Evolutionary conservation across 345 rosid genomes (phyloP), one percentile per base, ranked within the genome.

Genomic region (Eucalyptus erythrocorys): DNA sequence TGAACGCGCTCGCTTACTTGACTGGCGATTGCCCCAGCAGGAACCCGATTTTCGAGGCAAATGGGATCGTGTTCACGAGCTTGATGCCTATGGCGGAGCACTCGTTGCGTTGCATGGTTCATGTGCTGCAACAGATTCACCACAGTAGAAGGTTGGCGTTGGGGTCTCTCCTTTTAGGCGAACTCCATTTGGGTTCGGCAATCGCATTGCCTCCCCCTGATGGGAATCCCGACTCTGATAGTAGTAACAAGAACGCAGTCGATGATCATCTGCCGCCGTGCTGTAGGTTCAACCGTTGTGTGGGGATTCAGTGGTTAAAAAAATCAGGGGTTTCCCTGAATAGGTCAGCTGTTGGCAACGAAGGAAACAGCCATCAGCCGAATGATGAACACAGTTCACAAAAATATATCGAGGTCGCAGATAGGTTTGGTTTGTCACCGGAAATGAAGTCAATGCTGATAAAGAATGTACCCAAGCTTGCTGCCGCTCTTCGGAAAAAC

Each of bases 81-180:
- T 93, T 96, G 91, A 93, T 94, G 91, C 97, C 95, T 55, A 89
- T 97, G 90, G 96, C 92, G 85, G 98, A 96, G 93, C 94, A 95
- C 89, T 96, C 98, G 0, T 96, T 97, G 87, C 95, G 96, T 4
- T 96, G 94, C 80, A 94, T 96, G 99, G 91, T 97, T 86, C 97
- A 96, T 93, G 92, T 97, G 95, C 89, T 97, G 96, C 98, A 95
- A 87, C 96, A 97, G 91, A 94, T 95, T 85, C 94, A 93, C 88
- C 97, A 96, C 93, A 96, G 95, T 89, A 95, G 94, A 94, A 98
- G 98, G 84, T 98, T 96, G 93, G 99, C 99, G 15, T 94, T 97
- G 99, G 96, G 98, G 99, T 96, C 98, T 92, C 95, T 96, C 92
- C 90, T 97, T 47, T 93, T 95, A 96, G 93, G 96, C 89, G 96